Conservation (phyloP, 2,329 filamentous ascomycete genomes). For the Microcyclospora pomicola region DNA sequence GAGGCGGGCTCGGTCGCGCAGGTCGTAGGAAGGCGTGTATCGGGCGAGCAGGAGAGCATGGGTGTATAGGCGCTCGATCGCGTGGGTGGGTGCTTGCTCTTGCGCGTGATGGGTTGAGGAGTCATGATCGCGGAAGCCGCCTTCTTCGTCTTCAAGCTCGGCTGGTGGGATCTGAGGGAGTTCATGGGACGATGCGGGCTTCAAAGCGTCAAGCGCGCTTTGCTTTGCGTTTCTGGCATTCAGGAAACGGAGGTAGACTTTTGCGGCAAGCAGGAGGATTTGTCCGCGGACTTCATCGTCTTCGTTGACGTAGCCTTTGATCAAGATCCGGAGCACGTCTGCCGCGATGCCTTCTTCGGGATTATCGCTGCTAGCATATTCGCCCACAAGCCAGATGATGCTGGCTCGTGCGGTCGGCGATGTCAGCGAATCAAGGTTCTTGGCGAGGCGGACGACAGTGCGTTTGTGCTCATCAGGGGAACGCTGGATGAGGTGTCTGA, state of each 20-base stretch:
- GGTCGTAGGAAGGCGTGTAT: slow-evolving; percentile 89
- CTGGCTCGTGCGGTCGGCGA: slow-evolving; percentile 82
- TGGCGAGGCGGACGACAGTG: slow-evolving; percentile 79
- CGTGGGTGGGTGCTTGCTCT: slow-evolving; percentile 39
- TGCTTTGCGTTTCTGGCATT: slow-evolving; percentile 42
- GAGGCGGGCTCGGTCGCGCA: slow-evolving; percentile 78
- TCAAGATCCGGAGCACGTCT: slow-evolving; percentile 76
- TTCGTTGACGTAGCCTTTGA: slow-evolving; percentile 74
- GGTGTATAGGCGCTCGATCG: slow-evolving; percentile 65
- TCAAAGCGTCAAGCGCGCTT: slow-evolving; percentile 17
- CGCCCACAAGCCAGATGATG: slow-evolving; percentile 94
- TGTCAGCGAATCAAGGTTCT: slow-evolving; percentile 77
- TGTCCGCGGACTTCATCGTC: slow-evolving; percentile 78
- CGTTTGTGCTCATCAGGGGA: slow-evolving; percentile 66
- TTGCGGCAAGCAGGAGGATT: slow-evolving; percentile 84
- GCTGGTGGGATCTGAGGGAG: slow-evolving; percentile 13
- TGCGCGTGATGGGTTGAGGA: slow-evolving; percentile 1
- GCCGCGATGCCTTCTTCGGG: slow-evolving; percentile 75
- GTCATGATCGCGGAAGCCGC: slow-evolving; percentile 12
- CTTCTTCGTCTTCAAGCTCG: slow-evolving; percentile 10
- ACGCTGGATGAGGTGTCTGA: slow-evolving; percentile 88
- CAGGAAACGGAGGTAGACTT: slow-evolving; percentile 84
- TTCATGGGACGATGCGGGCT: slow-evolving; percentile 1
- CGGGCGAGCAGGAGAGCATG: slow-evolving; percentile 74
- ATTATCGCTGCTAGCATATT: slow-evolving; percentile 64